These are phyloP conservation scores for Kentomonas sorsogonicus DNA, from an alignment of 208 protist genomes.

Conservation along the genomic window DNA sequence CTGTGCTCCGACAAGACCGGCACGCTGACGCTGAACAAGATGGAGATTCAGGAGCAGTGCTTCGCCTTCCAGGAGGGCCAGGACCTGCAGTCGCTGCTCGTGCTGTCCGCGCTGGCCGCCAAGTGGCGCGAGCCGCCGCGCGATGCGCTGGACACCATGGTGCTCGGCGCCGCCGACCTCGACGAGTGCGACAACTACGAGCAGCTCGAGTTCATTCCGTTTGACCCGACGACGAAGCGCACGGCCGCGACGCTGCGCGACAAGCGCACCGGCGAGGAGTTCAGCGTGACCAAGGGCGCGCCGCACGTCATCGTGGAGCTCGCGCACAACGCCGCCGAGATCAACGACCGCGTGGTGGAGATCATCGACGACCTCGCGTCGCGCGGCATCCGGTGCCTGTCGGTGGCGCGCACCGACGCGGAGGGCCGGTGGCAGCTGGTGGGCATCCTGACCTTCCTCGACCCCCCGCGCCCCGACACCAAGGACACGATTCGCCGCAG, in stretches of 20 bases:
- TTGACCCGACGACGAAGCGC: conserved; percentile 62
- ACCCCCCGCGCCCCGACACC: conserved; percentile 91
- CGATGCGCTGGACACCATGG: conserved; percentile 89
- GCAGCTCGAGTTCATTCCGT: conserved; percentile 63
- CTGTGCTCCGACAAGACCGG: conserved; percentile 95
- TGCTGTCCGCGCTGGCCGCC: conserved; percentile 76
- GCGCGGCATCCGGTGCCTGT: conserved; percentile 71
- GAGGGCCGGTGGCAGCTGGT: conserved; percentile 65
- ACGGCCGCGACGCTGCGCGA: conserved; percentile 55
- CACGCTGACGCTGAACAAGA: conserved; percentile 92
- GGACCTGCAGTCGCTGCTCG: conserved; percentile 54
- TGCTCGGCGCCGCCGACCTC: conserved; percentile 65
- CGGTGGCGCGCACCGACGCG: conserved; percentile 50
- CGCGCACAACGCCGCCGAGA: conserved; percentile 64
- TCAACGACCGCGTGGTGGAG: conserved; percentile 55
- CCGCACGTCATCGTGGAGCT: conserved; percentile 78
- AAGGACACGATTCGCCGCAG: conserved; percentile 79
- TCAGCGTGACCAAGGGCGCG: conserved; percentile 85
- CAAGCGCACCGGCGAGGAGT: conserved; percentile 55
- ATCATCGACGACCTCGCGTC: conserved; percentile 65
- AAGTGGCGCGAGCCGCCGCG: conserved; percentile 88
- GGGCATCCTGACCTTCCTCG: conserved; percentile 88
- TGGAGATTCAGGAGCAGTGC: conserved; percentile 79
- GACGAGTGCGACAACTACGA: conserved; percentile 79
- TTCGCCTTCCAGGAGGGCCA: conserved; percentile 62